Conservation (phyloP, 163 green algal species). For the Picocystis sp. region DNA sequence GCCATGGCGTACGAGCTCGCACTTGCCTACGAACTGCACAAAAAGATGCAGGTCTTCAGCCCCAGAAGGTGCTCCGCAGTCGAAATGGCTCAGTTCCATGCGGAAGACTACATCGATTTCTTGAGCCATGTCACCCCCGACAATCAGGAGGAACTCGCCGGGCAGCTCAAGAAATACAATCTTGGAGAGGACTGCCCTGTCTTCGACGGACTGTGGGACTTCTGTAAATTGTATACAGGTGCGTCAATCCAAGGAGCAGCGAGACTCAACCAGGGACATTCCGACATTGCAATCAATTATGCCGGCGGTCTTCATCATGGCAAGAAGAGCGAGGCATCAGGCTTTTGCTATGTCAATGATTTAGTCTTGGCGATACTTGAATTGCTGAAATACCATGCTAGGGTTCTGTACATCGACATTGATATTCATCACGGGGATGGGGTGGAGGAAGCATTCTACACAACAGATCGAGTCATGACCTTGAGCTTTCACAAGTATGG, state of each 20-base stretch:
- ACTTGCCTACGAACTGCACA: conserved; percentile 76
- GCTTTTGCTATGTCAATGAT: conserved; percentile 98
- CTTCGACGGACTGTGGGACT: conserved; percentile 87
- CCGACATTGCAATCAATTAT: conserved; percentile 94
- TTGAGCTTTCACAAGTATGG: conserved; percentile 88
- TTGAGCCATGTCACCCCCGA: conserved; percentile 35
- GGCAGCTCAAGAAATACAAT: conserved; percentile 40
- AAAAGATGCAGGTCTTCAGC: conserved; percentile 52
- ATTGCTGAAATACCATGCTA: conserved; percentile 70
- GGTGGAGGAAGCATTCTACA: conserved; percentile 95
- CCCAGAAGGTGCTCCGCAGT: neutral
- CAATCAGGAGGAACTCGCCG: conserved; percentile 19
- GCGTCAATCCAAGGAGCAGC: conserved; percentile 44
- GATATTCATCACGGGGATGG: conserved; percentile 96
- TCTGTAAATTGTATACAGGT: conserved; percentile 49
- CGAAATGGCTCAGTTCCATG: conserved; percentile 31
- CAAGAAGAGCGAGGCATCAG: conserved; percentile 67
- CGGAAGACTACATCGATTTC: conserved; percentile 55
- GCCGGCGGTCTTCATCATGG: conserved; percentile 87
- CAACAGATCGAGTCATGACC: conserved; percentile 85
- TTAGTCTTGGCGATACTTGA: conserved; percentile 85
- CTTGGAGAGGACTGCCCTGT: conserved; percentile 88
- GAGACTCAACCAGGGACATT: conserved; percentile 68
- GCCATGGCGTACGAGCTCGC: conserved; percentile 85
- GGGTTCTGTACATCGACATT: conserved; percentile 90